Evolutionary conservation across 805 yeast species (phyloP).

Genomic region (Metschnikowia henanensis): DNA sequence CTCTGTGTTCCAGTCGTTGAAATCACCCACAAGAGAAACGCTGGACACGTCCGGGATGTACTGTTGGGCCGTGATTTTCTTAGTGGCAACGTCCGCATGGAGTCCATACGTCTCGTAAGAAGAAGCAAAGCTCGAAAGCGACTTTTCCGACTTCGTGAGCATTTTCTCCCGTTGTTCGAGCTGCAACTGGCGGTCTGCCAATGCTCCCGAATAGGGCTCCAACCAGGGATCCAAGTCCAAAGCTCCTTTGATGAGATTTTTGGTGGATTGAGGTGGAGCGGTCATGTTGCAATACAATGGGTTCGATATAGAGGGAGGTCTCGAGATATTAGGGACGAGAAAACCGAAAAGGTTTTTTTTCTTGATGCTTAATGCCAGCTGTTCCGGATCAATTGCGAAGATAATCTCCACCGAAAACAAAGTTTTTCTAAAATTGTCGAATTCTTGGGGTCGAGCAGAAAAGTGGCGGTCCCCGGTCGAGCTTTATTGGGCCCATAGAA

Average conservation of each 20-base stretch:
- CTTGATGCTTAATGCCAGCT: too few relatives aligned
- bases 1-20: slow-evolving; percentile 75
- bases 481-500: background rate
- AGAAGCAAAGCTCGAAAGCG: slow-evolving; percentile 64
- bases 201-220: slow-evolving; percentile 68
- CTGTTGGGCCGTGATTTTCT: slow-evolving; percentile 65
- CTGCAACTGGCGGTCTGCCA: slow-evolving; percentile 63
- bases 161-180: slow-evolving; percentile 64
- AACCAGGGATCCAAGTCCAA: slow-evolving; percentile 82
- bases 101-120: slow-evolving; percentile 79
- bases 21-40: slow-evolving; percentile 88
- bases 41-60: slow-evolving; percentile 87
- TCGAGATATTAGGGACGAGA: background rate
- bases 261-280: too few relatives aligned
- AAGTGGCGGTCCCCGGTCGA: background rate
- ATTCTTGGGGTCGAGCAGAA: too few relatives aligned
- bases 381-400: too few relatives aligned
- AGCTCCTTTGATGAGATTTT: slow-evolving; percentile 49
- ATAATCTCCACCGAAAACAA: too few relatives aligned
- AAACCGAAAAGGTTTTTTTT: too few relatives aligned
- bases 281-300: too few relatives aligned
- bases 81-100: slow-evolving; percentile 53
- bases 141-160: slow-evolving; percentile 57
- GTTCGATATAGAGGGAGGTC: background rate
- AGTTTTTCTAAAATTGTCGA: too few relatives aligned